Base-by-base conservation (phyloP, 345 rosid genomes). In the Chamaenerion angustifolium region DNA sequence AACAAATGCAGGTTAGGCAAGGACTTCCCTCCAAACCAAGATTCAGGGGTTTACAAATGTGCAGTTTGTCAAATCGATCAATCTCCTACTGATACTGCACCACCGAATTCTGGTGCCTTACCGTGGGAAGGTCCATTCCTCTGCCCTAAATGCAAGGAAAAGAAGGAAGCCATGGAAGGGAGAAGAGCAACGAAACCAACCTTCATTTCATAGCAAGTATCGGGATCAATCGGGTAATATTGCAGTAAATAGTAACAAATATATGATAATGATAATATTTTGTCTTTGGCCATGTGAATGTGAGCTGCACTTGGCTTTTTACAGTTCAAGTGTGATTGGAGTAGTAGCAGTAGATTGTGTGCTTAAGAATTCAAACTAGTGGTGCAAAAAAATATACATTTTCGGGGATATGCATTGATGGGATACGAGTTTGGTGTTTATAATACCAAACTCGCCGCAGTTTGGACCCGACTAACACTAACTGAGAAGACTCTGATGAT, bases 161-260 rank as follows among this genome's bases (percentile, higher is more conserved):
- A 93, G 90, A 93, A 85, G 72, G 99, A 93, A 46, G 99, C 99
- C 40, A 93, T 93, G 99, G 99, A 93, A 79, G 99, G 99, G 50
- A 93, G 81, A 71, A 80, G 80, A 76, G 55, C 99, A 11, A 67
- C 67, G 70, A 68, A 61, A 68, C 74, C 82, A 6, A 60, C 74
- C 40, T 67, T 76, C 65, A 54, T 43, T 50, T 49, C 40, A n/a
- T 14, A 50, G 54, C 35, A 50, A 11, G 4, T 48, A 57, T 59
- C 54, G n/a, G n/a, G n/a, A n/a, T n/a, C n/a, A n/a, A n/a, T n/a
- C n/a, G 23, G 61, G 69, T 70, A 60, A 68, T 11, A 15, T 17
- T 31, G 37, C 37, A 31, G 42, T 31, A 35, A 59, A 55, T 56
- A 68, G 72, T 82, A 77, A n/a, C n/a, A n/a, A n/a, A 60, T 72